Percentiles rank a stretch among this genome's conserved stretches.
Conservation (phyloP, 768 basidiomycete species). For the Trametes villosa region DNA sequence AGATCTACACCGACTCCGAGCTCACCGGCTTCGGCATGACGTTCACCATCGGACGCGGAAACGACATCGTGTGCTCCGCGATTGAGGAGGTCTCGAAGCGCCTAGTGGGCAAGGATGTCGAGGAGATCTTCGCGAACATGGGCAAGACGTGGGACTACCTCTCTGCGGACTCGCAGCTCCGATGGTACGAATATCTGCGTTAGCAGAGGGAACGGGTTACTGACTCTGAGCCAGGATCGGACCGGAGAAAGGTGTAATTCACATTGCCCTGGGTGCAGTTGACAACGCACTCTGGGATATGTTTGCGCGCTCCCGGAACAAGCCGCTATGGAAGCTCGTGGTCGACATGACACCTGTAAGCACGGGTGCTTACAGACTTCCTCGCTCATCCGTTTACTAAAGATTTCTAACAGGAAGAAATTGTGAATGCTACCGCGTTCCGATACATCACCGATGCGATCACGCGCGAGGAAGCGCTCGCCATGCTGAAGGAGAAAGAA, state of each 20-base stretch:
- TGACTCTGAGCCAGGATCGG: conserved; percentile 63
- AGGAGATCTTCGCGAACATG: conserved; percentile 87
- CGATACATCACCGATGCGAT: conserved; percentile 94
- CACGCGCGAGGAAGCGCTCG: conserved; percentile 87
- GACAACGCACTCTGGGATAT: conserved; percentile 96
- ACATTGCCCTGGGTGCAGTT: conserved; percentile 86
- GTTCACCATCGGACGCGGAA: conserved; percentile 93
- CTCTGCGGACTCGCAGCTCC: conserved; percentile 85
- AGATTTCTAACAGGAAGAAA: conserved; percentile 59
- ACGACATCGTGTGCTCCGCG: conserved; percentile 89
- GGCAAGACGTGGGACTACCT: conserved; percentile 89
- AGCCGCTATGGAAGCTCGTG: conserved; percentile 94
- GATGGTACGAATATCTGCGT: conserved; percentile 61
- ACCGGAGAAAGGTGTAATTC: conserved; percentile 95
- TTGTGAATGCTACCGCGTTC: conserved; percentile 78
- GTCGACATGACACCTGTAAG: conserved; percentile 83
- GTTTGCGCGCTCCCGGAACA: conserved; percentile 76
- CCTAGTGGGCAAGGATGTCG: conserved; percentile 82
- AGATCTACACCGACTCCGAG: conserved; percentile 68
- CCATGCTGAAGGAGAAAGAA: conserved; percentile 77
- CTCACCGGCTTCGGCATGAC: conserved; percentile 93
- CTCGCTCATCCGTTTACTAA: not conserved
- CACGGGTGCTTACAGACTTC: not conserved
- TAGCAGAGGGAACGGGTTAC: too few relatives aligned
- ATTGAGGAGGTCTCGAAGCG: conserved; percentile 80